These are phyloP conservation scores for Arachis stenosperma DNA, from an alignment of 306 rosid genomes.

Conservation along the genomic window DNA sequence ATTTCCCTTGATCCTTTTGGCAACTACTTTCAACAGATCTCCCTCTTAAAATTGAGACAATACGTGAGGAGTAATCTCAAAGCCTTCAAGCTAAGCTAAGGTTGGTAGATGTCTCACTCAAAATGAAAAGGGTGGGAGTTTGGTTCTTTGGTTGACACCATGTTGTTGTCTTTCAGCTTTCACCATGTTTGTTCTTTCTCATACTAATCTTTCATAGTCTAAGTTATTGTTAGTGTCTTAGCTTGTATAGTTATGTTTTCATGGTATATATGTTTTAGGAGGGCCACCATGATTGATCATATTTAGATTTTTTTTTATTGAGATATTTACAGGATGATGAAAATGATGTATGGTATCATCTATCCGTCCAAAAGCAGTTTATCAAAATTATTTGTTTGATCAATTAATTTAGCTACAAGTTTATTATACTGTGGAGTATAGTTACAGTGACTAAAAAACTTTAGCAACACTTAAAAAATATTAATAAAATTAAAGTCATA, in stretches of 20 bases:
- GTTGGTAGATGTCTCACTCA: conserved; percentile 61
- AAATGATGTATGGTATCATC: too few relatives aligned
- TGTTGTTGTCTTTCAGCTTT: conserved; percentile 47
- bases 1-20: conserved; percentile 22
- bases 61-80: conserved; percentile 62
- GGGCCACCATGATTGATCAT: not conserved
- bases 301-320: not conserved
- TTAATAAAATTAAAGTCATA: too few relatives aligned
- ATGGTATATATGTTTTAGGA: too few relatives aligned
- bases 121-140: conserved; percentile 22
- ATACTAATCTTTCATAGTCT: not conserved
- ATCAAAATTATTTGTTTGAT: too few relatives aligned
- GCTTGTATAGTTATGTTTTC: not conserved
- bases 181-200: conserved; percentile 5
- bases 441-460: too few relatives aligned
- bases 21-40: conserved; percentile 49
- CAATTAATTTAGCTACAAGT: too few relatives aligned
- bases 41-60: not conserved
- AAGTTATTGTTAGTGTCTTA: not conserved
- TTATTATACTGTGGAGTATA: too few relatives aligned
- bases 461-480: too few relatives aligned
- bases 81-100: conserved; percentile 59
- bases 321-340: too few relatives aligned
- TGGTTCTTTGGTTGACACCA: conserved; percentile 43
- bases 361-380: too few relatives aligned